These are phyloP conservation scores for Entomortierella parvispora DNA, from an alignment of 192 early-diverging fungal species.

Conservation along the genomic window DNA sequence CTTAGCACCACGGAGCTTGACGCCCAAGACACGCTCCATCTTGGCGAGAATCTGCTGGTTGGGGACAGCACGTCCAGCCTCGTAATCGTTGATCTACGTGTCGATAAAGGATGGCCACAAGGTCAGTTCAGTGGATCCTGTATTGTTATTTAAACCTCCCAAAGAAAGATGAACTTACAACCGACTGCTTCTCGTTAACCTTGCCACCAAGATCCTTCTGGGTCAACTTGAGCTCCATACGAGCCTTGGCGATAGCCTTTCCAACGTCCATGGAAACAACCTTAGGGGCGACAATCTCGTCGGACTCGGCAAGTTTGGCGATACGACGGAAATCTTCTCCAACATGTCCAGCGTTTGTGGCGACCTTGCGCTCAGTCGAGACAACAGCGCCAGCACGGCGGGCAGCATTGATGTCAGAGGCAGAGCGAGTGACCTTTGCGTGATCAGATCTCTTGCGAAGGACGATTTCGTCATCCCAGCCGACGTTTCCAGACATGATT, in stretches of 20 bases:
- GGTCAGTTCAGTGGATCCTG: too few species aligned
- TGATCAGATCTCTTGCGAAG: slow-evolving; percentile 75
- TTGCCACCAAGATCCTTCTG: slow-evolving; percentile 88
- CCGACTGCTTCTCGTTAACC: slow-evolving; percentile 90
- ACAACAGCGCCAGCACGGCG: slow-evolving; percentile 73
- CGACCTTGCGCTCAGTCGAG: slow-evolving; percentile 75
- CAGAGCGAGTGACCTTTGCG: slow-evolving; percentile 63
- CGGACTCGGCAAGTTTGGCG: slow-evolving; percentile 87
- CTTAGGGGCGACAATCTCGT: slow-evolving; percentile 75
- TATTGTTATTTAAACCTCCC: too few species aligned
- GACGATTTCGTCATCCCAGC: slow-evolving; percentile 78
- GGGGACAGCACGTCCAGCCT: slow-evolving; percentile 81
- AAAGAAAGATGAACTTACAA: slow-evolving; percentile 54
- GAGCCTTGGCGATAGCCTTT: slow-evolving; percentile 84
- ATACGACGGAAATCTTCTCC: slow-evolving; percentile 73
- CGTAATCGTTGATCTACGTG: slow-evolving; percentile 82
- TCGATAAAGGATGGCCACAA: background rate
- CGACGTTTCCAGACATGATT: slow-evolving; percentile 30
- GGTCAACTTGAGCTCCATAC: slow-evolving; percentile 75
- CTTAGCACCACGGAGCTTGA: slow-evolving; percentile 85
- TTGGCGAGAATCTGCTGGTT: slow-evolving; percentile 90
- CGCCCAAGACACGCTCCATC: slow-evolving; percentile 84
- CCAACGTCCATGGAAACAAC: slow-evolving; percentile 74
- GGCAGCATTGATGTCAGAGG: slow-evolving; percentile 77
- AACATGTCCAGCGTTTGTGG: slow-evolving; percentile 64